phyloP scores from a whole-genome alignment of 306 rosid species.

The Cyamopsis tetragonoloba region DNA sequence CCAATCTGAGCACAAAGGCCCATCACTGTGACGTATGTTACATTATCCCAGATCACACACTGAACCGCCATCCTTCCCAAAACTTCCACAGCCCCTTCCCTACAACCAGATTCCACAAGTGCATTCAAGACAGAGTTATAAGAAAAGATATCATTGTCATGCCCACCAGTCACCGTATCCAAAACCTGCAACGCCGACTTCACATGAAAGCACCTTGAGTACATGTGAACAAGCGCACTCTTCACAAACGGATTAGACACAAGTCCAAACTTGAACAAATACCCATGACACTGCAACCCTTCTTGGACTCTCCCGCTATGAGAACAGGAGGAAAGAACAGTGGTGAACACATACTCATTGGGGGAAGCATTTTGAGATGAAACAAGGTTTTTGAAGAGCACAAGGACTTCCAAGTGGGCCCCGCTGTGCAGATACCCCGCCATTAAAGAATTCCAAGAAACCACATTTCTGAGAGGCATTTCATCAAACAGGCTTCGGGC shows the following conservation, averaged over 20 bases:
- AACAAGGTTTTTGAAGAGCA: slow-evolving; percentile 40
- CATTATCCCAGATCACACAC: slow-evolving; percentile 47
- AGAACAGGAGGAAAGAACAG: slow-evolving; percentile 51
- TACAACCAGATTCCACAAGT: slow-evolving; percentile 40
- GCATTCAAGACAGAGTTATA: slow-evolving; percentile 51
- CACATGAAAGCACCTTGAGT: slow-evolving; percentile 40
- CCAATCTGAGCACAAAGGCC: slow-evolving; percentile 52
- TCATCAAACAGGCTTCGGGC: slow-evolving; percentile 50
- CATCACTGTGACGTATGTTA: slow-evolving; percentile 46
- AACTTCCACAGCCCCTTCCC: slow-evolving; percentile 36
- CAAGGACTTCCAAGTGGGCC: slow-evolving; percentile 39
- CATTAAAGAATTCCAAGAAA: slow-evolving; percentile 61
- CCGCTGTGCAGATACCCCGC: slow-evolving; percentile 51
- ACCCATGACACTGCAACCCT: slow-evolving; percentile 64
- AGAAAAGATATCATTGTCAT: slow-evolving; percentile 29
- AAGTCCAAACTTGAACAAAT: slow-evolving; percentile 49
- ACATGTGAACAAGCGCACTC: slow-evolving; percentile 63
- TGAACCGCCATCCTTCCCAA: slow-evolving; percentile 41
- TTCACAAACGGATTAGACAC: slow-evolving; percentile 43
- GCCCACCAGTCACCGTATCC: slow-evolving; percentile 18
- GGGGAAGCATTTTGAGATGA: slow-evolving; percentile 19
- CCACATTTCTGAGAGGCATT: slow-evolving; percentile 47
- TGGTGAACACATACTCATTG: slow-evolving; percentile 48
- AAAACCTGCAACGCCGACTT: slow-evolving; percentile 45
- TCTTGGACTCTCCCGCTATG: slow-evolving; percentile 45